A percentile compares a stretch with the other conserved stretches of the same genome.
Evolutionary conservation across 208 protist species (phyloP).

Genomic region (Trypanosoma brucei): DNA sequence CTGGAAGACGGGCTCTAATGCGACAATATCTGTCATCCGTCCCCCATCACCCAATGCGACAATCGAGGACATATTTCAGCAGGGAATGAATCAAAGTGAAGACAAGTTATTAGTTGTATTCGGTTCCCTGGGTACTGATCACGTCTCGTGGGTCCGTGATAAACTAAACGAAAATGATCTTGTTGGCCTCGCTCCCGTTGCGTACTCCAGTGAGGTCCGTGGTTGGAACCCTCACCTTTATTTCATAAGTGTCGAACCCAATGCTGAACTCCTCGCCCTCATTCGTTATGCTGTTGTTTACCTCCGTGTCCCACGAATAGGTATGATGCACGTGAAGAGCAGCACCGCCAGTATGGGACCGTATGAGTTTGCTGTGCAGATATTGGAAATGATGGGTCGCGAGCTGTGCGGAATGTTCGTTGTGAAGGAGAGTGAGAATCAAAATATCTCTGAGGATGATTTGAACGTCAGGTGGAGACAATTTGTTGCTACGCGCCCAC

Average conservation of each 20-base stretch:
- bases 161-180: slow-evolving; percentile 20
- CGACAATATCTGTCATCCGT: not conserved
- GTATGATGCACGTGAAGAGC: slow-evolving; percentile 18
- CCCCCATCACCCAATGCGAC: not conserved
- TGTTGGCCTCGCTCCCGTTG: slow-evolving; percentile 27
- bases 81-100: not conserved
- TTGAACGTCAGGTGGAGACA: slow-evolving; percentile 10
- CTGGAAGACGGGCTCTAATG: not conserved
- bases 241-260: slow-evolving; percentile 31
- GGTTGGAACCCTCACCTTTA: slow-evolving; percentile 24
- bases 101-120: slow-evolving; percentile 3
- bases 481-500: slow-evolving; percentile 4
- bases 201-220: slow-evolving; percentile 21
- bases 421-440: slow-evolving; percentile 1
- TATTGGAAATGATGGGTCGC: slow-evolving; percentile 8
- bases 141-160: not conserved
- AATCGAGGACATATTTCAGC: not conserved
- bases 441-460: not conserved
- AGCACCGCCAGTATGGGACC: slow-evolving; percentile 1
- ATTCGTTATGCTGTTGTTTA: slow-evolving; percentile 24
- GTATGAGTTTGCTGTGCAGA: slow-evolving; percentile 6
- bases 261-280: slow-evolving; percentile 31
- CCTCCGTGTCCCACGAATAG: slow-evolving; percentile 26
- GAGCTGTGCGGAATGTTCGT: slow-evolving; percentile 5
- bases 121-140: not conserved